Evolutionary conservation across 805 yeast genomes (phyloP), one percentile per base, ranked within the genome.

Genomic region (Yamadazyma kitorensis): DNA sequence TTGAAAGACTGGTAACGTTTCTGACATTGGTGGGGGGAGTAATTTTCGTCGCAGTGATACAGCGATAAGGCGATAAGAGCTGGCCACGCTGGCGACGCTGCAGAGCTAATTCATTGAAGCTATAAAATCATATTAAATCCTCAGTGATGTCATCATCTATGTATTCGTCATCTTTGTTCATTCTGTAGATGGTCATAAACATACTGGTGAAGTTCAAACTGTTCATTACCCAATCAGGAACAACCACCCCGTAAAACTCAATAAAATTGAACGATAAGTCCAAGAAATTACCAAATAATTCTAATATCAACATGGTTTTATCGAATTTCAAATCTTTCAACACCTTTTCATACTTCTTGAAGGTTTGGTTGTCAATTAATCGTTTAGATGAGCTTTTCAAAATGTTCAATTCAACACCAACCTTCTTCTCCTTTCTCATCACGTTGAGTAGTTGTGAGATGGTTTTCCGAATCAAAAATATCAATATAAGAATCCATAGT

Each of bases 121-220:
- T 20, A 10, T 20, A 7, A 20, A 20, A 7, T 35, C 51, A 64
- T 34, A 64, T 52, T 30, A 66, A 46, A 35, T 67, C 72, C 36
- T 67, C 69, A 14, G 63, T 52, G 9, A 66, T 58, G 36, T 64
- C 70, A 41, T 65, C 73, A 44, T 67, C 72, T 15, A 54, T 42
- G 36, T 67, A 66, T 51, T 66, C 73, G 39, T 66, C 72, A 40
- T 67, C 72, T 48, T 67, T 67, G 50, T 67, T 67, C 73, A 67
- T 67, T 54, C 73, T 63, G 57, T 67, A 67, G 29, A 67, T 49
- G n/a, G 72, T 63, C 73, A 67, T 67, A 34, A 51, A 55, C 72
- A 67, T 67, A 41, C 70, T 62, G 13, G 69, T 58, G 33, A 59
- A 49, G 40, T 65, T 67, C 49, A 67, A 56, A 7, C 49, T 37